These are phyloP conservation scores for Candida vartiovaarae DNA, from an alignment of 805 yeast species.

Conservation along the genomic window DNA sequence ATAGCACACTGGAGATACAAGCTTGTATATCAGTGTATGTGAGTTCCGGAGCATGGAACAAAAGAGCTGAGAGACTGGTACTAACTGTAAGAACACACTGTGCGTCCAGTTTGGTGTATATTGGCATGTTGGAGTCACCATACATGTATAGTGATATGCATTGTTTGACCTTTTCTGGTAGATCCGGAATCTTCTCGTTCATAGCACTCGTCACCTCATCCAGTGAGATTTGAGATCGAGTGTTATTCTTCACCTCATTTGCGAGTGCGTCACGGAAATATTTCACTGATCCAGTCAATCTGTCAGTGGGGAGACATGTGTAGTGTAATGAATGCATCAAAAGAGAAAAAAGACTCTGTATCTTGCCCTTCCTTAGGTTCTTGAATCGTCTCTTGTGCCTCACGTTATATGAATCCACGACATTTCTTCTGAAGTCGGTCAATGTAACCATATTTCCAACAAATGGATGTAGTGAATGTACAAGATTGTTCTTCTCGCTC, in stretches of 20 bases:
- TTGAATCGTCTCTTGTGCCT: constrained; percentile 3
- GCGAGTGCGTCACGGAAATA: constrained; percentile 3
- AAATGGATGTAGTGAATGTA: not conserved
- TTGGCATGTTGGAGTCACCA: constrained; percentile 5
- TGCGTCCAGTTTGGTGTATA: not conserved
- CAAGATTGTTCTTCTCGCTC: constrained; percentile 1
- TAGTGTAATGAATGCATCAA: constrained; percentile 15
- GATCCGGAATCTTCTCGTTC: not conserved
- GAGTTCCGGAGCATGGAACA: constrained; percentile 1
- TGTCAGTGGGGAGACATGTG: constrained; percentile 4
- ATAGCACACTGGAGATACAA: constrained; percentile 23
- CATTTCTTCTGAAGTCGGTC: constrained; percentile 8
- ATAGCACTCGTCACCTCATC: not conserved
- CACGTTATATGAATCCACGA: constrained; percentile 2
- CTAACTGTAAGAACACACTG: not conserved
- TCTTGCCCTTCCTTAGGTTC: constrained; percentile 4
- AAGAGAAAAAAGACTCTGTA: constrained; percentile 10
- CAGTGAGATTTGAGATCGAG: not conserved
- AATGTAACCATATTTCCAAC: constrained; percentile 9
- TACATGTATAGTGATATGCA: constrained; percentile 7
- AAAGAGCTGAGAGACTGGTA: constrained; percentile 1
- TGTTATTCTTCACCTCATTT: constrained; percentile 1
- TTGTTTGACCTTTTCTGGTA: constrained; percentile 3
- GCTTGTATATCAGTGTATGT: constrained; percentile 6
- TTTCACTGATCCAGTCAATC: not conserved